These are phyloP conservation scores for Linum usitatissimum DNA, from an alignment of 345 rosid genomes.

Conservation along the genomic window DNA sequence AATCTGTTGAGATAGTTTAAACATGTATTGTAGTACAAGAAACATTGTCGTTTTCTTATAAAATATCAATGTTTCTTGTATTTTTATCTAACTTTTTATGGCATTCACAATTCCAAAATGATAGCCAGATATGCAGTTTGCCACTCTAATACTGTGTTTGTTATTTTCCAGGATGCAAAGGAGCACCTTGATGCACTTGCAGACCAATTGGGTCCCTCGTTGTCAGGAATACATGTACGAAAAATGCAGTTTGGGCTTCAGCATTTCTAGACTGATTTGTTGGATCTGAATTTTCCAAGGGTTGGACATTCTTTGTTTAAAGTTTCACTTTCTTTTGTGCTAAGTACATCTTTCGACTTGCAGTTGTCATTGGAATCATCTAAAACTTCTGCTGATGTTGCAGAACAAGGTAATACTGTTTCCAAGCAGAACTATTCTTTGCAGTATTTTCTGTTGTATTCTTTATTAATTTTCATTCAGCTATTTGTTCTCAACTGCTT, in stretches of 20 bases:
- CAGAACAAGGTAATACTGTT: constrained; percentile 88
- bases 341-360: constrained; percentile 29
- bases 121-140: not conserved
- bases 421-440: constrained; percentile 38
- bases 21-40: no score
- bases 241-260: constrained; percentile 12
- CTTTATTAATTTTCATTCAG: constrained; percentile 27
- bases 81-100: not conserved
- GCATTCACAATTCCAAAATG: not conserved
- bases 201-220: constrained; percentile 83
- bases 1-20: no score
- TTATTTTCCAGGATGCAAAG: constrained; percentile 71
- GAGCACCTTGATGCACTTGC: constrained; percentile 93
- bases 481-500: constrained; percentile 9
- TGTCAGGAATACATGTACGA: constrained; percentile 78
- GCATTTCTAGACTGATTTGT: constrained; percentile 8
- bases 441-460: constrained; percentile 42
- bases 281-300: constrained; percentile 1
- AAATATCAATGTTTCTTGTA: not conserved
- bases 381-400: constrained; percentile 49
- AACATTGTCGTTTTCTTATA: not conserved
- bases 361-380: constrained; percentile 73
- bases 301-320: constrained; percentile 4
- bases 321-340: constrained; percentile 10
- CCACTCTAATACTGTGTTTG: not conserved